phyloP scores from a whole-genome alignment of 108 stramenopile species.

The Pelagomonas calceolata region DNA sequence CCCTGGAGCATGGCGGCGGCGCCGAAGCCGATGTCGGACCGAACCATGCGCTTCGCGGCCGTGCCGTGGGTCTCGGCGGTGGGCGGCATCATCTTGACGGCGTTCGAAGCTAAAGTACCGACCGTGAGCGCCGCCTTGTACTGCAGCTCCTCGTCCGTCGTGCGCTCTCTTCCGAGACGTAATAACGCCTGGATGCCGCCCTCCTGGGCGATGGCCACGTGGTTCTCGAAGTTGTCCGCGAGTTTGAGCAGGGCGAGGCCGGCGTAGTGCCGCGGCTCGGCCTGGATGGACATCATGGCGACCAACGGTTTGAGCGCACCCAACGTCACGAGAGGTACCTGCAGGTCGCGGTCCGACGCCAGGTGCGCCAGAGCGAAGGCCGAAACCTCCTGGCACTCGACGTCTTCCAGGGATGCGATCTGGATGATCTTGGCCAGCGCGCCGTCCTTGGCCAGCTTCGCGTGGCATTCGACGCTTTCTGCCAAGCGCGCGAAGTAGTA shows the following conservation, averaged over 20 bases:
- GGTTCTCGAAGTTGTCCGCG: constrained; percentile 74
- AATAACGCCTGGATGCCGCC: constrained; percentile 70
- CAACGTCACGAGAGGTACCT: constrained; percentile 48
- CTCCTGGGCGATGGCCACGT: constrained; percentile 62
- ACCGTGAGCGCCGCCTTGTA: constrained; percentile 63
- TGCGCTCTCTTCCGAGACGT: constrained; percentile 47
- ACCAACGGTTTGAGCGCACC: constrained; percentile 65
- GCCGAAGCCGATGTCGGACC: background rate
- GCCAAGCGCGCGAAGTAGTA: constrained; percentile 56
- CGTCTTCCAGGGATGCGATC: constrained; percentile 57
- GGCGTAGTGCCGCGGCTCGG: constrained; percentile 66
- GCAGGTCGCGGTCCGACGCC: constrained; percentile 56
- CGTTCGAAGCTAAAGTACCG: constrained; percentile 53
- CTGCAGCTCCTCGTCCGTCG: constrained; percentile 54
- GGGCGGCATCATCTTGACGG: constrained; percentile 8
- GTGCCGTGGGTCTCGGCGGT: background rate
- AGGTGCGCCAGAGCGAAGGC: constrained; percentile 62
- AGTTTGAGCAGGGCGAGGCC: constrained; percentile 72
- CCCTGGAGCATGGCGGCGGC: background rate
- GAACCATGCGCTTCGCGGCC: too few relatives aligned
- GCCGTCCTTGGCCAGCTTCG: constrained; percentile 37
- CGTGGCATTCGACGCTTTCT: constrained; percentile 54
- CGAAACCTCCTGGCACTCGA: constrained; percentile 64
- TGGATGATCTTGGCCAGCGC: constrained; percentile 48
- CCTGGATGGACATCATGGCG: constrained; percentile 57